Conservation (phyloP, 2,329 filamentous ascomycete species). For the Botrytis deweyae region DNA sequence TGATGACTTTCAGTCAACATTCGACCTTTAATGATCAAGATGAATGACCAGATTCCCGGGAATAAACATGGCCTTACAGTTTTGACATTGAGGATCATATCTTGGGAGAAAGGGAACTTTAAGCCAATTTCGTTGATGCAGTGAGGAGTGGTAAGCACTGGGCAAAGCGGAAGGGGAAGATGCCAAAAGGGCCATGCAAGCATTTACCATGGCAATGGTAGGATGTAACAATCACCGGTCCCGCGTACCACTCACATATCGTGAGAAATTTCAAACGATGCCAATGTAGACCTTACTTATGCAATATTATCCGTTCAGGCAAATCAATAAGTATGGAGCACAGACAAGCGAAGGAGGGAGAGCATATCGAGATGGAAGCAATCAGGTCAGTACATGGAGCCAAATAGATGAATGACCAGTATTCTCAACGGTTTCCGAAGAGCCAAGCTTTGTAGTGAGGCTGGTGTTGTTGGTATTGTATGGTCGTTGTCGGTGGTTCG, state of each 20-base stretch:
- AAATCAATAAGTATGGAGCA: not conserved
- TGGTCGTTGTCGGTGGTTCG: not conserved
- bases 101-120: not conserved
- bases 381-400: not conserved
- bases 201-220: conserved; percentile 22
- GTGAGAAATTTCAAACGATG: conserved; percentile 8
- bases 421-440: not conserved
- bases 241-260: conserved; percentile 9
- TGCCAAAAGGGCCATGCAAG: conserved; percentile 3
- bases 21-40: not conserved
- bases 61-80: not conserved
- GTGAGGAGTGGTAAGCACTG: not conserved
- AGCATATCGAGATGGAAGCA: not conserved
- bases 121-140: not conserved
- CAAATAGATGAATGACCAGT: conserved; percentile 3
- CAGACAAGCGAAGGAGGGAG: not conserved
- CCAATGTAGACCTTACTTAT: not conserved
- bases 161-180: not conserved
- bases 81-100: not conserved
- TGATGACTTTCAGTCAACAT: conserved; percentile 5
- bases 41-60: conserved; percentile 13
- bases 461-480: not conserved
- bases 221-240: conserved; percentile 10
- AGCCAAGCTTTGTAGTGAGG: not conserved
- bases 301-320: conserved; percentile 1